phyloP scores from a whole-genome alignment of 108 stramenopile species.

The Pseudonitzschia delicatissima region DNA sequence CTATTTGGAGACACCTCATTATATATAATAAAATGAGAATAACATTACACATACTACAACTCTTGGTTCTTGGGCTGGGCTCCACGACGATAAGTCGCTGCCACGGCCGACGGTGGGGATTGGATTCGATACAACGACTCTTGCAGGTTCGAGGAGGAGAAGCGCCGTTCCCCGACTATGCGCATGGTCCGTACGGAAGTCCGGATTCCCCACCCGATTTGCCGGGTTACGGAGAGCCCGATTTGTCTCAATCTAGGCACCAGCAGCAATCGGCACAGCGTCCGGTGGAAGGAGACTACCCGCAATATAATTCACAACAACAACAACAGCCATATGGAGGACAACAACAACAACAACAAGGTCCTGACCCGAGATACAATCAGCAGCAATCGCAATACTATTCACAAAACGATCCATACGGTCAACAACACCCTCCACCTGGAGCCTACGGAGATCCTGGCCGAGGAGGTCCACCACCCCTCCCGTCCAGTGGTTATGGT shows the following conservation, averaged over 20 bases:
- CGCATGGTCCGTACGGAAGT: no score
- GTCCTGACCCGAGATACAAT: conserved; percentile 4
- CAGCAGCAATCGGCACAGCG: neutral
- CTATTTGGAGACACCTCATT: neutral
- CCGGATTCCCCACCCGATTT: neutral
- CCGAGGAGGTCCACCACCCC: conserved; percentile 13
- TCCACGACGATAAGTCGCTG: conserved; percentile 3
- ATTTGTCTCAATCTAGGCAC: neutral
- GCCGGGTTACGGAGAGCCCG: neutral
- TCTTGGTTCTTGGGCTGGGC: neutral
- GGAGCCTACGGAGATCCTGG: conserved; percentile 11
- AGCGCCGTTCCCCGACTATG: neutral
- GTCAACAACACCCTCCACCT: conserved; percentile 9
- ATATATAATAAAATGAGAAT: neutral
- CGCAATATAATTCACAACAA: conserved; percentile 4
- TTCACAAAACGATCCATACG: conserved; percentile 2
- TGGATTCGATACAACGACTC: conserved; percentile 1
- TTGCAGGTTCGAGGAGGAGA: conserved; percentile 14
- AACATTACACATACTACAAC: neutral
- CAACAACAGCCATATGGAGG: conserved; percentile 19
- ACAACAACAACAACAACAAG: no score
- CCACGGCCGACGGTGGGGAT: neutral
- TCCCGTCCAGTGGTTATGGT: conserved; percentile 4
- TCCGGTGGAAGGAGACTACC: neutral
- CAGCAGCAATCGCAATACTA: conserved; percentile 7